Evolutionary conservation across 2,329 filamentous ascomycete genomes (phyloP).

Genomic region (Coniochaeta sp.): DNA sequence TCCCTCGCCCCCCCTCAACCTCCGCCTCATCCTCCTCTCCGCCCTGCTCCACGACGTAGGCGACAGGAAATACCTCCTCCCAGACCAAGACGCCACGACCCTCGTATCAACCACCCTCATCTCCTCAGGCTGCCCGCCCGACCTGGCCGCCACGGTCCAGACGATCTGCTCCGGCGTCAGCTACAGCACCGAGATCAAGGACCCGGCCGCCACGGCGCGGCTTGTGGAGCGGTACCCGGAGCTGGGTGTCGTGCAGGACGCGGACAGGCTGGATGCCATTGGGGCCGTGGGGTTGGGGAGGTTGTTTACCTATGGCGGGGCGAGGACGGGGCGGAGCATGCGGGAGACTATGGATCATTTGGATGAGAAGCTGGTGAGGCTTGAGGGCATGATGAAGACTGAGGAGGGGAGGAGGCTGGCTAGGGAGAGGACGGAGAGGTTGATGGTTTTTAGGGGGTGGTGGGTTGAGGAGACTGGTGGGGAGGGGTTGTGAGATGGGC

Average conservation of each 20-base stretch:
- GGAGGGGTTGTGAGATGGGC: not conserved
- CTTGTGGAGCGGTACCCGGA: conserved; percentile 64
- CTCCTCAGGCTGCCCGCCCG: conserved; percentile 44
- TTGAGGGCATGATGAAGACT: conserved; percentile 61
- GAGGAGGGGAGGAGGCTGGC: conserved; percentile 45
- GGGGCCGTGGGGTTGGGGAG: conserved; percentile 79
- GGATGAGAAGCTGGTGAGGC: conserved; percentile 61
- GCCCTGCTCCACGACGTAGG: conserved; percentile 84
- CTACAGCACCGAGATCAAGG: conserved; percentile 64
- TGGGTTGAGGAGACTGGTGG: conserved; percentile 41
- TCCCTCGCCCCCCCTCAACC: conserved; percentile 39
- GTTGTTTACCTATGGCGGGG: conserved; percentile 69
- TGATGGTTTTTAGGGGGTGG: conserved; percentile 48
- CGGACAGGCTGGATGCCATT: conserved; percentile 85
- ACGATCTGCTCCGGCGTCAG: conserved; percentile 68
- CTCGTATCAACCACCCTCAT: conserved; percentile 48
- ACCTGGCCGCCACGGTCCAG: conserved; percentile 61
- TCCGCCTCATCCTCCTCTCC: conserved; percentile 54
- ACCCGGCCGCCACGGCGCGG: conserved; percentile 50
- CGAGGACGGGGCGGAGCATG: conserved; percentile 46
- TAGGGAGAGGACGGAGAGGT: conserved; percentile 41
- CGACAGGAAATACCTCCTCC: conserved; percentile 69
- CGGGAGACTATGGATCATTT: conserved; percentile 66
- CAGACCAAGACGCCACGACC: conserved; percentile 48
- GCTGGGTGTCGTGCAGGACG: conserved; percentile 81